Base-by-base conservation (phyloP, 2,329 filamentous ascomycete genomes). In the Colletotrichum limetticola region DNA sequence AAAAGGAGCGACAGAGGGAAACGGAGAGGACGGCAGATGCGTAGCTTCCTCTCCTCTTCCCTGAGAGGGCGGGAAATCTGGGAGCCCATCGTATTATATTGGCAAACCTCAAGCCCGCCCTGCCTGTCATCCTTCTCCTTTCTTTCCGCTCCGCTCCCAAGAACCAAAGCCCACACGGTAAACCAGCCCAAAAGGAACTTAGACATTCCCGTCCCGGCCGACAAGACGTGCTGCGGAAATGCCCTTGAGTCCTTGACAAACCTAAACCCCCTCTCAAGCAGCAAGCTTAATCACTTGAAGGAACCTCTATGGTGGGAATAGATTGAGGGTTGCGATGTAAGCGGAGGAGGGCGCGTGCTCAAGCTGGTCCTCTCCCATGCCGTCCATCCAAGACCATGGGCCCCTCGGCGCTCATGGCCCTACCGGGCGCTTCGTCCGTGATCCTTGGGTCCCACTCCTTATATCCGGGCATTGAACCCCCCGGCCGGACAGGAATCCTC, bases 301-400 rank as follows among this genome's bases (percentile, higher is more conserved):
- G 49, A 66, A 67, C 63, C 32, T 49, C 57, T 66, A 24, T 66
- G 55, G 68, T 46, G 68, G 68, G 62, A 70, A 71, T 61, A 71
- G 68, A 71, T 67, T 56, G 63, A 35, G 68, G 66, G 68, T 71
- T 67, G 57, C 63, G 58, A 32, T 67, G 68, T 24, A 71, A 67
- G 57, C 64, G 68, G 68, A 49, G 55, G 55, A 12, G 42, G 55
- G 55, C 60, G 61, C 67, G 53, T 67, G 56, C 46, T 61, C 28
- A 26, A 49, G 56, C 68, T 57, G 19, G 52, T 42, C 16, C 35
- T 9, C 37, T 16, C 56, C 63, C n/a, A 46, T 22, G 63, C 26
- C 63, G 26, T 53, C 63, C 62, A 28, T 24, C 22, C 53, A 56
- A 12, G 53, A 49, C 42, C 56, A 53, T 42, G 68, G 62, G 32